Base-by-base conservation (phyloP, 495 filamentous ascomycete genomes). In the Hypomontagnella monticulosa region DNA sequence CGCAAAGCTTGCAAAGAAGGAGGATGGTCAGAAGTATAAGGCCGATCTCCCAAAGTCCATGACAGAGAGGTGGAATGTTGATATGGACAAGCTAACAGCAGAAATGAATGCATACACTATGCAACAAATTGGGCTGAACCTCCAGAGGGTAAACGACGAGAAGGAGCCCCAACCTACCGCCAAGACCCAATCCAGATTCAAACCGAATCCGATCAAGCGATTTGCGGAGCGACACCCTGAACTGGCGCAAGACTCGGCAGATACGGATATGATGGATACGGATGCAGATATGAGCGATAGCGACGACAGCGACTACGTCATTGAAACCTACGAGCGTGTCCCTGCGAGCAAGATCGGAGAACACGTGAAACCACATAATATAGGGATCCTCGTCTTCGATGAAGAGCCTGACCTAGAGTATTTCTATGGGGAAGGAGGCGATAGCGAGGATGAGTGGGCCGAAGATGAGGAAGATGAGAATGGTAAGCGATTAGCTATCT, bases 401-500 rank as follows among this genome's bases (percentile, higher is more conserved):
- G 76, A 73, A 4, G 81, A 84, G 48, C 77, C 77, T 1, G 83
- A 86, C n/a, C 72, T 75, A 9, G 78, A 84, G 20, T 80, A 79
- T 50, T 86, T 86, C 55, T 85, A 80, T 48, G 78, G 80, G 2
- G 71, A 75, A 4, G 77, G 77, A 14, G 67, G 63, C 2, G 81
- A 84, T 14, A 79, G 76, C 41, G 78, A 80, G 10, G 76, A 79
- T 5, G 80, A 84, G 7, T 78, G 75, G 44, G 71, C 72, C 0
- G 81, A 84, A 36, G 81, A 84, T 44, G 82, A 84, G n/a, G 82
- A 85, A 38, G 82, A 86, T 41, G 81, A 84, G 53, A 84, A 85
- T 57, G 82, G 83, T 84, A 69, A 57, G 74, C 58, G 6, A 12
- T 40, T 33, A 10, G 38, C 51, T 14, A 8, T n/a, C 55, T 23